Evolutionary conservation across 257 asterid genomes (phyloP).

Genomic region (Petrea volubilis): DNA sequence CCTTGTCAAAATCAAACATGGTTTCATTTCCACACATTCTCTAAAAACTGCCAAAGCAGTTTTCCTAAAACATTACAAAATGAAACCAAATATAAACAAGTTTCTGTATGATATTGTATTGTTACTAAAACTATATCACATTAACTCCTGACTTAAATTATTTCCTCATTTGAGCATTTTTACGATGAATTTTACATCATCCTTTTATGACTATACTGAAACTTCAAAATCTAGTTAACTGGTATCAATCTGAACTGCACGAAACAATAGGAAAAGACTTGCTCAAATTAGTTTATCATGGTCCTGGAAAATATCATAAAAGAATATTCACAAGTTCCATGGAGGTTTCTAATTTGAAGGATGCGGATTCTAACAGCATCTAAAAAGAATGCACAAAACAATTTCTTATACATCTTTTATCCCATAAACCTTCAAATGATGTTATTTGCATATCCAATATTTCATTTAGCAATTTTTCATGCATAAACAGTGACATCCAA

Average conservation of each 20-base stretch:
- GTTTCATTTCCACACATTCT: too few relatives aligned
- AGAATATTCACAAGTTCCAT: neutral
- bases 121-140: neutral
- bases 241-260: neutral
- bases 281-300: neutral
- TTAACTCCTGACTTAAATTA: neutral
- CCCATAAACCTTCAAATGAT: neutral
- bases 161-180: neutral
- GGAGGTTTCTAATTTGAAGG: neutral
- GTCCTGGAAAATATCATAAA: neutral
- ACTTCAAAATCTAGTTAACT: neutral
- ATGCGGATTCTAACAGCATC: neutral
- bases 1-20: too few relatives aligned
- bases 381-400: neutral
- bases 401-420: neutral
- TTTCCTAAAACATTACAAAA: too few relatives aligned
- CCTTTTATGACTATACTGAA: too few relatives aligned
- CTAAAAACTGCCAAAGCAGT: too few relatives aligned
- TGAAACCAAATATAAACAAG: too few relatives aligned
- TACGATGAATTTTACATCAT: too few relatives aligned
- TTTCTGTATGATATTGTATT: neutral
- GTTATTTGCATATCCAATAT: neutral
- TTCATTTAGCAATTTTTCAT: neutral
- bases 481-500: slow-evolving; percentile 5
- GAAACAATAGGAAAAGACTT: neutral